A percentile compares a stretch with the other conserved stretches of the same genome.
Conservation (phyloP, 768 basidiomycete genomes). For the Mycena haematopus region DNA sequence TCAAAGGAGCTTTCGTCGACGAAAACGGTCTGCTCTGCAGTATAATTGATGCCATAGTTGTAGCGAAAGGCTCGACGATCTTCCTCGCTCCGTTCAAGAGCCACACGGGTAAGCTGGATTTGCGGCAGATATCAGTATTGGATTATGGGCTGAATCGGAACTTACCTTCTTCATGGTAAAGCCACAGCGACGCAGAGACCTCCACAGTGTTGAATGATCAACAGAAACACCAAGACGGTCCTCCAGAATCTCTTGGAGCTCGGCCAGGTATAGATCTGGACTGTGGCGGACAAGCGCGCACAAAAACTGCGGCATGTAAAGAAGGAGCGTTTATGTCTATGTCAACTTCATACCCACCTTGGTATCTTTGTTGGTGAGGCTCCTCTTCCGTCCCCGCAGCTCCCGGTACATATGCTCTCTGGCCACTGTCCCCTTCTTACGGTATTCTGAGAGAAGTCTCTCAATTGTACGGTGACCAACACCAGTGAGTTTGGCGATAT, state of each 20-base stretch:
- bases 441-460: neutral
- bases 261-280: constrained; percentile 33
- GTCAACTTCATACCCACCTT: neutral
- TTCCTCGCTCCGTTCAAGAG: too few species aligned
- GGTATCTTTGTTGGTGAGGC: neutral
- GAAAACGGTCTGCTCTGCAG: constrained; percentile 39
- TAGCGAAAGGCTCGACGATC: neutral
- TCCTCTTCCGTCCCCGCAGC: neutral
- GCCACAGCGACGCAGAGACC: constrained; percentile 27
- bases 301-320: constrained; percentile 23
- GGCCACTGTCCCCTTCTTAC: constrained; percentile 4
- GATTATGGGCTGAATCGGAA: neutral
- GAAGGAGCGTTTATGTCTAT: neutral
- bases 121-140: too few species aligned
- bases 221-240: constrained; percentile 27
- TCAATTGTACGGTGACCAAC: constrained; percentile 1
- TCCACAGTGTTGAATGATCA: constrained; percentile 22
- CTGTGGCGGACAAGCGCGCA: constrained; percentile 28
- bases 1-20: constrained; percentile 44
- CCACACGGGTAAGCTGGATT: too few species aligned
- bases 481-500: neutral
- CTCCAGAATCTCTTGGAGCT: constrained; percentile 32
- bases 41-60: neutral
- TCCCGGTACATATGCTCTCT: constrained; percentile 6
- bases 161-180: constrained; percentile 33